Evolutionary conservation across 1,284 basidiomycete genomes (phyloP).

Genomic region (Coniferiporia weirii): DNA sequence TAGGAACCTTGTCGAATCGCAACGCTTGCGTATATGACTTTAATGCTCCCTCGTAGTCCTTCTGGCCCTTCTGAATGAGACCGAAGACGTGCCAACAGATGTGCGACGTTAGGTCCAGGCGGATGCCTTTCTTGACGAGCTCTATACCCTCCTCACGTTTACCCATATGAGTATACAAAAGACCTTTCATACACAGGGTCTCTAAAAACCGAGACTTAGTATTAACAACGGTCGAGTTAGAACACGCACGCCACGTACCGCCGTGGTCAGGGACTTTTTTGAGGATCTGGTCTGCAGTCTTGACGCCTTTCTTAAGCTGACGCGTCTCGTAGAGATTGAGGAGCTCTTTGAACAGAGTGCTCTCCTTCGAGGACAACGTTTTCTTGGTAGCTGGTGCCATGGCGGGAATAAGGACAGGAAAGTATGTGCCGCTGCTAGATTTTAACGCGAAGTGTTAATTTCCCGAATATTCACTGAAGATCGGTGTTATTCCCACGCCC

Average conservation of each 20-base stretch:
- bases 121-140: conserved; percentile 84
- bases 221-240: conserved; percentile 20
- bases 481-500: no score
- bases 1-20: conserved; percentile 79
- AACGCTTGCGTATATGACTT: conserved; percentile 57
- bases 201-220: conserved; percentile 45
- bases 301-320: conserved; percentile 87
- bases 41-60: conserved; percentile 60
- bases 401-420: not conserved
- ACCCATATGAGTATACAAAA: conserved; percentile 81
- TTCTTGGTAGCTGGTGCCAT: conserved; percentile 16
- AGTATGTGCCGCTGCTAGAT: not conserved
- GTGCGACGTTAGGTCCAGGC: conserved; percentile 86
- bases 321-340: conserved; percentile 89
- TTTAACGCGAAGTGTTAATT: no score
- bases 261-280: conserved; percentile 97
- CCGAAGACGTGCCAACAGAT: conserved; percentile 99
- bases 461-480: no score
- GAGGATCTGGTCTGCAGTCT: conserved; percentile 90
- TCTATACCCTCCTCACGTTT: conserved; percentile 81
- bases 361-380: conserved; percentile 77
- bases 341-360: conserved; percentile 82
- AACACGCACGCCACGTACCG: conserved; percentile 43
- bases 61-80: conserved; percentile 86
- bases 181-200: conserved; percentile 91